Conservation (phyloP, 176 grass and related monocot genomes). For the Phoenix dactylifera region DNA sequence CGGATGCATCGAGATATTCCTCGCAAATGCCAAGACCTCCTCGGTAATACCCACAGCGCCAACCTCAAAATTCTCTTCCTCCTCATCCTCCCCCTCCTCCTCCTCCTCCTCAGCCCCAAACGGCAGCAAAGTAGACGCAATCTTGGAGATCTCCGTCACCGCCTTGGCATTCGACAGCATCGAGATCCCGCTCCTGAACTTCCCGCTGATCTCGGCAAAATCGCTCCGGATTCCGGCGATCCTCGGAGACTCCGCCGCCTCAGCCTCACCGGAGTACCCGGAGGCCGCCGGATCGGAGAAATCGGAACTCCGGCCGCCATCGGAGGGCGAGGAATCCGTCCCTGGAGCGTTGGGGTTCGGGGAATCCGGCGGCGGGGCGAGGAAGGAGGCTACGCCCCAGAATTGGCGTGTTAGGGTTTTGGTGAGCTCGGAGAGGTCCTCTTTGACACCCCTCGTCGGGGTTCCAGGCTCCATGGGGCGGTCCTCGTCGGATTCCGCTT, state of each 20-base stretch:
- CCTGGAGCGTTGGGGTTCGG: no score
- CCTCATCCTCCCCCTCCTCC: conserved; percentile 28
- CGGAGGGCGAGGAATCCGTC: no score
- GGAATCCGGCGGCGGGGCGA: conserved; percentile 26
- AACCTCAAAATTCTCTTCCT: not conserved
- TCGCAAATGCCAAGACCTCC: conserved; percentile 58
- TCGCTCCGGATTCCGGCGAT: conserved; percentile 59
- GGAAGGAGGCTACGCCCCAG: conserved; percentile 69
- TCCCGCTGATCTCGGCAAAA: conserved; percentile 59
- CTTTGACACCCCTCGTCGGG: conserved; percentile 64
- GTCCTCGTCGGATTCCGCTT: not conserved
- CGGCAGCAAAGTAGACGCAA: conserved; percentile 67
- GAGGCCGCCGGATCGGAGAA: no score
- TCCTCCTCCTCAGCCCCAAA: conserved; percentile 44
- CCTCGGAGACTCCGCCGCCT: conserved; percentile 22
- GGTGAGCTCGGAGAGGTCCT: conserved; percentile 81
- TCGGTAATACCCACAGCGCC: conserved; percentile 25
- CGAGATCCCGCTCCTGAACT: conserved; percentile 62
- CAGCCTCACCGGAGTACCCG: not conserved
- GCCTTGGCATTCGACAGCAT: conserved; percentile 46
- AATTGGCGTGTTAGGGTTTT: conserved; percentile 54
- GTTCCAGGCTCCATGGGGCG: conserved; percentile 8
- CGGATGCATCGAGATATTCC: conserved; percentile 41
- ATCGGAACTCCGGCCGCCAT: no score
- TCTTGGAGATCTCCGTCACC: conserved; percentile 68